Evolutionary conservation across 768 basidiomycete genomes (phyloP).

Genomic region (Albatrellus ellisii): DNA sequence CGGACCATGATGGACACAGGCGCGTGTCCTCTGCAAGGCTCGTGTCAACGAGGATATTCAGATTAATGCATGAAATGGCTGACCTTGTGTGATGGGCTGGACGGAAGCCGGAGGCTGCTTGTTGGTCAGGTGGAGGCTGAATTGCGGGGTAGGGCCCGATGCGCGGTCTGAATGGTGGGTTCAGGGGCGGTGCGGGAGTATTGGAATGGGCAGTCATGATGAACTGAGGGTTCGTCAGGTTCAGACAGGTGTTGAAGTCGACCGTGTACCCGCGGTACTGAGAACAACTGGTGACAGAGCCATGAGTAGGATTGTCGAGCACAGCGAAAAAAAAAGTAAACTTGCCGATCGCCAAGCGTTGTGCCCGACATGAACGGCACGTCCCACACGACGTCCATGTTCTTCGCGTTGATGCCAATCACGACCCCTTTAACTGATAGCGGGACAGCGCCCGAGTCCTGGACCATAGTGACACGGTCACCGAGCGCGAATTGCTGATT

Average conservation of each 20-base stretch:
- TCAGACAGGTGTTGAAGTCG: constrained; percentile 79
- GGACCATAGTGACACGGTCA: constrained; percentile 92
- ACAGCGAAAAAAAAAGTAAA: not conserved
- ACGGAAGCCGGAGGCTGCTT: constrained; percentile 50
- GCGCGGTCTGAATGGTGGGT: constrained; percentile 49
- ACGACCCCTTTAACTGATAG: constrained; percentile 89
- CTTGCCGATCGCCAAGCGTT: constrained; percentile 72
- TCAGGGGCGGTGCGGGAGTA: constrained; percentile 30
- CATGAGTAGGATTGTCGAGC: constrained; percentile 11
- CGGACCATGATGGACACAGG: too few relatives aligned
- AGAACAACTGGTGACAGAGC: constrained; percentile 48
- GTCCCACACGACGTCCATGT: constrained; percentile 96
- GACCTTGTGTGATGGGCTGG: too few relatives aligned
- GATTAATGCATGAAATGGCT: too few relatives aligned
- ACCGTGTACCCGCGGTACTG: constrained; percentile 86
- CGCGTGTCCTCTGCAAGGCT: too few relatives aligned
- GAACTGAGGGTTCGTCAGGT: constrained; percentile 79
- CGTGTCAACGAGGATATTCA: too few relatives aligned
- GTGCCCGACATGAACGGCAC: constrained; percentile 88
- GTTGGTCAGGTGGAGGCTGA: constrained; percentile 40
- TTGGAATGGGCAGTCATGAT: constrained; percentile 59
- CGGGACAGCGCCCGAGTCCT: constrained; percentile 88
- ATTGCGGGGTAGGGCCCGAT: constrained; percentile 53
- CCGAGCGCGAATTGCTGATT: constrained; percentile 81
- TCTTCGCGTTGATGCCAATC: constrained; percentile 72